These are phyloP conservation scores for Leccinum fuscescens DNA, from an alignment of 1,284 basidiomycete genomes.

Conservation along the genomic window DNA sequence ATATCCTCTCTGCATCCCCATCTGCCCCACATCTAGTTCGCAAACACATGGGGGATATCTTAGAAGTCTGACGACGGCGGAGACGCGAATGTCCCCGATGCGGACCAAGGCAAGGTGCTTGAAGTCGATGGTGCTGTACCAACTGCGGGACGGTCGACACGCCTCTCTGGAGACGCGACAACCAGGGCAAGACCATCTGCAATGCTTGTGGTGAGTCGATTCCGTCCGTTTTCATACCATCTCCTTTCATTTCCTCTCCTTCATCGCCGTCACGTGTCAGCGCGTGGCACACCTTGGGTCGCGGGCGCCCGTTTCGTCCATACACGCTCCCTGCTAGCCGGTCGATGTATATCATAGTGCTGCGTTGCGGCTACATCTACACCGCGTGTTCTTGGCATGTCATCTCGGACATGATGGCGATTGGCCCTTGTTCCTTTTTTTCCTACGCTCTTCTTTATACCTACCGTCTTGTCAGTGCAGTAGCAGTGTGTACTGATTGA, in stretches of 20 bases:
- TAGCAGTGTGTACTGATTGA: conserved; percentile 39
- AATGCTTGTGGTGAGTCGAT: conserved; percentile 80
- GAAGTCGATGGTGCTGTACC: conserved; percentile 43
- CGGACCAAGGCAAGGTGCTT: background rate
- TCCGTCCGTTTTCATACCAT: conserved; percentile 32
- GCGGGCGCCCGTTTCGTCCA: conserved; percentile 35
- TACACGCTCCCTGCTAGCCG: conserved; percentile 28
- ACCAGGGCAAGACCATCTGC: conserved; percentile 78
- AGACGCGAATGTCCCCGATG: background rate
- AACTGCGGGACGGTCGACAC: conserved; percentile 75
- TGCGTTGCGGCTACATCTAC: conserved; percentile 33
- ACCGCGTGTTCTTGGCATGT: conserved; percentile 38
- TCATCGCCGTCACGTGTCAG: conserved; percentile 32
- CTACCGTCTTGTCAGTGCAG: conserved; percentile 35
- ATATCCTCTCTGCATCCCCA: no score
- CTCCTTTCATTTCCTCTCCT: conserved; percentile 29
- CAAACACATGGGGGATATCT: no score
- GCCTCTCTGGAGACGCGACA: conserved; percentile 79
- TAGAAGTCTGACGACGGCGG: background rate
- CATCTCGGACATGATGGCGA: conserved; percentile 36
- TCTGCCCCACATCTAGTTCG: no score
- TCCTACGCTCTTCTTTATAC: conserved; percentile 31
- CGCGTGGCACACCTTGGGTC: conserved; percentile 27
- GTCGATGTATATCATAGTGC: conserved; percentile 36
- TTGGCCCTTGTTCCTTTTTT: conserved; percentile 30